phyloP scores from a whole-genome alignment of 106 monocot genomes.

The Platanthera guangdongensis region DNA sequence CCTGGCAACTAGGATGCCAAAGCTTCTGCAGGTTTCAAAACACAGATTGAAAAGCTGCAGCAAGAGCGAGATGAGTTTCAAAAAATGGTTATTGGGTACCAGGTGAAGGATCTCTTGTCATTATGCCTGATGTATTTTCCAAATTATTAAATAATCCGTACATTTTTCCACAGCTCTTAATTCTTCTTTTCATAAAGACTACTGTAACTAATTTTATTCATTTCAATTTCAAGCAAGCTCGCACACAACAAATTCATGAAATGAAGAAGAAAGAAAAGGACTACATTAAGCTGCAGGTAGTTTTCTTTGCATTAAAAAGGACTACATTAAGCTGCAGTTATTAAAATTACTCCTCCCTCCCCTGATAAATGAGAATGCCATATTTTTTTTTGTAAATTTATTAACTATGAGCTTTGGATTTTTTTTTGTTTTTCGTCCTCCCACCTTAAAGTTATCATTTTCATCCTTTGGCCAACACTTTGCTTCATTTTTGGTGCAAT shows the following conservation, averaged over 20 bases:
- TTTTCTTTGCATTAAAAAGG: conserved; percentile 2
- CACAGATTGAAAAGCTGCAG: conserved; percentile 94
- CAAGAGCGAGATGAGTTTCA: conserved; percentile 98
- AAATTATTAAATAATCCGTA: background rate
- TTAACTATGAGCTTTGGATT: too few relatives aligned
- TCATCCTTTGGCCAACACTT: too few relatives aligned
- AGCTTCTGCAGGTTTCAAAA: conserved; percentile 65
- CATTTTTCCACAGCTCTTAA: background rate
- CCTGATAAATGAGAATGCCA: too few relatives aligned
- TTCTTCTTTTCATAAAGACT: background rate
- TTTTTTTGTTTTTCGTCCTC: too few relatives aligned
- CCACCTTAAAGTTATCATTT: too few relatives aligned
- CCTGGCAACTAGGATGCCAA: conserved; percentile 70
- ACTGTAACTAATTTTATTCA: background rate
- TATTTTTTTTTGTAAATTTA: too few relatives aligned
- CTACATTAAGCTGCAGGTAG: conserved; percentile 96
- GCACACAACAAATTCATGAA: conserved; percentile 96
- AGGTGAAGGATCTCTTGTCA: conserved; percentile 38
- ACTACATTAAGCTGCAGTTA: too few relatives aligned
- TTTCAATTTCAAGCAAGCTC: conserved; percentile 59
- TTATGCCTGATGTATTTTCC: background rate
- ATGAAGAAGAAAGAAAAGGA: conserved; percentile 99
- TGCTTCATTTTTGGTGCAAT: too few relatives aligned
- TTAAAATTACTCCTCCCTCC: too few relatives aligned
- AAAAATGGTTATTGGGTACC: conserved; percentile 96